phyloP scores from a whole-genome alignment of 192 early-diverging fungal genomes.

The Coemansia sp. region DNA sequence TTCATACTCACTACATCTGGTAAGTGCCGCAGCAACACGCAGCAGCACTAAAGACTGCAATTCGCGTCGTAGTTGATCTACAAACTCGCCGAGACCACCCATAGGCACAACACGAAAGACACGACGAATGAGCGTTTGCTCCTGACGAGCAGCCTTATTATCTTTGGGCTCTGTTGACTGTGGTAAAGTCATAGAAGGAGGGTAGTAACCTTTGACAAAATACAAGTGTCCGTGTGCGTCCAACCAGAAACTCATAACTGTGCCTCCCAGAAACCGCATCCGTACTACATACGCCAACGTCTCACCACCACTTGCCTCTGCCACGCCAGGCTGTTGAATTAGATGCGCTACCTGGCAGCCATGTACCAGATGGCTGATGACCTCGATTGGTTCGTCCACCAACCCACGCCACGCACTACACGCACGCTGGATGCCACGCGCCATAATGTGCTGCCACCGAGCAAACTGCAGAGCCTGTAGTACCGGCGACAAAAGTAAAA shows the following conservation, averaged over 20 bases:
- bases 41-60: conserved; percentile 43
- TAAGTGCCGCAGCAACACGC: conserved; percentile 39
- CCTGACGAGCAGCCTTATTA: conserved; percentile 3
- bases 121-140: conserved; percentile 37
- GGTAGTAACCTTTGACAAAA: conserved; percentile 43
- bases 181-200: conserved; percentile 12
- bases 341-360: conserved; percentile 13
- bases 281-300: conserved; percentile 33
- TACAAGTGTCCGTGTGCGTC: conserved; percentile 25
- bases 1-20: conserved; percentile 16
- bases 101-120: conserved; percentile 50
- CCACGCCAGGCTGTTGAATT: neutral
- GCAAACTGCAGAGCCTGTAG: conserved; percentile 48
- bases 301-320: neutral
- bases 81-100: conserved; percentile 28
- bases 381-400: conserved; percentile 50
- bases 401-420: conserved; percentile 44
- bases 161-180: neutral
- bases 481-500: conserved; percentile 40
- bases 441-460: conserved; percentile 42
- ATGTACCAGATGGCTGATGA: conserved; percentile 39
- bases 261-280: conserved; percentile 48
- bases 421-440: conserved; percentile 24
- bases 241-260: conserved; percentile 43
- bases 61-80: conserved; percentile 47